Percentiles rank a stretch among this genome's conserved stretches.
Conservation (phyloP, 768 basidiomycete genomes). For the Imleria badia region DNA sequence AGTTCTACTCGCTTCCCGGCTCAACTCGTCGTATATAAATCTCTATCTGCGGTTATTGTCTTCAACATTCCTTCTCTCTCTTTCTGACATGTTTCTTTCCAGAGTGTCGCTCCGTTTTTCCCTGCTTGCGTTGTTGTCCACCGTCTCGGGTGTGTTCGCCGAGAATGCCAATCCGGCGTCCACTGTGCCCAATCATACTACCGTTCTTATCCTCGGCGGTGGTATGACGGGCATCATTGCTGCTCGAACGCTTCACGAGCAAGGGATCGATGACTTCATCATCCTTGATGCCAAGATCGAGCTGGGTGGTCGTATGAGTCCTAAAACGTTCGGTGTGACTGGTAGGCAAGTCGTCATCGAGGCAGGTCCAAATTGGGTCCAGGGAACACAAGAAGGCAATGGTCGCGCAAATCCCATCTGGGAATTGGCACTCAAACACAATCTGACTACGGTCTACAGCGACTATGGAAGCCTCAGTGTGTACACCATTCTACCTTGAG, state of each 20-base stretch:
- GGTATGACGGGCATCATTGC: constrained; percentile 67
- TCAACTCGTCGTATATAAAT: neutral
- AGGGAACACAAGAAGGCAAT: constrained; percentile 46
- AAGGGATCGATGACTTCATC: constrained; percentile 55
- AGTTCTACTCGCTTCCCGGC: neutral
- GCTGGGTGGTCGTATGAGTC: constrained; percentile 62
- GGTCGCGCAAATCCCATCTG: constrained; percentile 62
- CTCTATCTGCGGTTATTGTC: neutral
- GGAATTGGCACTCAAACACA: constrained; percentile 54
- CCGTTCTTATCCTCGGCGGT: constrained; percentile 62
- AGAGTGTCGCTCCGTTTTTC: neutral
- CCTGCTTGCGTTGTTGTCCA: constrained; percentile 4
- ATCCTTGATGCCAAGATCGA: constrained; percentile 60
- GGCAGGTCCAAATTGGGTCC: constrained; percentile 62
- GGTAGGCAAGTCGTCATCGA: constrained; percentile 47
- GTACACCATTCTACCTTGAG: constrained; percentile 16
- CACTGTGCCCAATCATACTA: constrained; percentile 18
- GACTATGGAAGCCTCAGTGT: constrained; percentile 46
- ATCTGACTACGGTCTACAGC: constrained; percentile 45
- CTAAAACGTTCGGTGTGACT: constrained; percentile 41
- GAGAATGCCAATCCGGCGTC: neutral
- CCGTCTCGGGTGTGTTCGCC: neutral
- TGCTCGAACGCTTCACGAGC: constrained; percentile 54
- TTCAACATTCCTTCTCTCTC: neutral
- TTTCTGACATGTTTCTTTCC: constrained; percentile 12